Conservation (phyloP, 768 basidiomycete genomes). For the Tricholoma furcatifolium region DNA sequence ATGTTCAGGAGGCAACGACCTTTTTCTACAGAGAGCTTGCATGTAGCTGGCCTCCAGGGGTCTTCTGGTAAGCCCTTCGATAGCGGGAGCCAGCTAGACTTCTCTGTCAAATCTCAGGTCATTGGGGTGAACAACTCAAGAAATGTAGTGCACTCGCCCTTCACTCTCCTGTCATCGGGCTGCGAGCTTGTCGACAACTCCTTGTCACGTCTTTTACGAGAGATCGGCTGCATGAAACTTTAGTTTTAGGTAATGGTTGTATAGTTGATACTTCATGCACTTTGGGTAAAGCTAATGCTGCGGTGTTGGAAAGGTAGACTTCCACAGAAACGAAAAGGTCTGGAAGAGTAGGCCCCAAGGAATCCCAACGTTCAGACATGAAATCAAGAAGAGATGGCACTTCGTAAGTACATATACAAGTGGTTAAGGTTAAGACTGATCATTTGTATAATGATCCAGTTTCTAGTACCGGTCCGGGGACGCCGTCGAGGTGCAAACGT, state of each 20-base stretch:
- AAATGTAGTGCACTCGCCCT: slow-evolving; percentile 40
- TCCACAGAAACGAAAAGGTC: slow-evolving; percentile 66
- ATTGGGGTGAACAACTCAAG: neutral
- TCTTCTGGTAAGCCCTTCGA: slow-evolving; percentile 47
- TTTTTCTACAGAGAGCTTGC: slow-evolving; percentile 67
- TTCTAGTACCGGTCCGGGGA: too few relatives aligned
- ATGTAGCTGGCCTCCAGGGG: slow-evolving; percentile 73
- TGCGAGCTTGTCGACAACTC: slow-evolving; percentile 31
- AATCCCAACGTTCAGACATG: slow-evolving; percentile 36
- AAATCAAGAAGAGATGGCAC: neutral
- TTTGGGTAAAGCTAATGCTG: slow-evolving; percentile 54
- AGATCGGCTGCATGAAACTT: slow-evolving; percentile 32
- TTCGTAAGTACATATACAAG: too few relatives aligned
- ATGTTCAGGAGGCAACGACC: slow-evolving; percentile 68
- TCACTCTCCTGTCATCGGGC: slow-evolving; percentile 51
- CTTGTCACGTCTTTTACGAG: slow-evolving; percentile 58
- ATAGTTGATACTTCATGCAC: slow-evolving; percentile 30
- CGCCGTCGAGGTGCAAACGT: too few relatives aligned
- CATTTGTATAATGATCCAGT: too few relatives aligned
- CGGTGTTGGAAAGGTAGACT: slow-evolving; percentile 56
- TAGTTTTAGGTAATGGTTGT: neutral
- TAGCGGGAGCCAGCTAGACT: slow-evolving; percentile 69
- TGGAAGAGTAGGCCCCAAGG: slow-evolving; percentile 18
- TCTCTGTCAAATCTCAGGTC: slow-evolving; percentile 44
- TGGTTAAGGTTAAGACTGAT: too few relatives aligned